Percentiles rank a stretch among this genome's conserved stretches.
Conservation (phyloP, 441 rosid species). For the Dalechampia spathulata region DNA sequence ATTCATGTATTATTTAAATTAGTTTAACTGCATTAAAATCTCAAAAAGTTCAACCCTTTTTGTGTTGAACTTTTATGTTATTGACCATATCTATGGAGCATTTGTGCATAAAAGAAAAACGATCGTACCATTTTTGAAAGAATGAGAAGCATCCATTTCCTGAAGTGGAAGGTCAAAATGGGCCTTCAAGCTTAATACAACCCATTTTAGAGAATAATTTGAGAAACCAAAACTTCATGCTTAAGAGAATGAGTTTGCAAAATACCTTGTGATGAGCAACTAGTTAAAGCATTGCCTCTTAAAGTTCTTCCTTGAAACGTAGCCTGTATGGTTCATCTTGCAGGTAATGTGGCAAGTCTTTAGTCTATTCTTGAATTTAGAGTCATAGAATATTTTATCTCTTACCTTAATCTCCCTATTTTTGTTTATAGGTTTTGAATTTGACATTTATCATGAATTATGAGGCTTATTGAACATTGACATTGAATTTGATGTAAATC, state of each 20-base stretch:
- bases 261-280: slow-evolving; percentile 78
- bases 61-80: slow-evolving; percentile 26
- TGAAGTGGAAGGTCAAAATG: slow-evolving; percentile 50
- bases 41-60: too few relatives aligned
- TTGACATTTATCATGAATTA: too few relatives aligned
- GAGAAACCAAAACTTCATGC: slow-evolving; percentile 70
- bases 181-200: slow-evolving; percentile 60
- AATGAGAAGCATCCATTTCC: slow-evolving; percentile 73
- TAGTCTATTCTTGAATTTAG: too few relatives aligned
- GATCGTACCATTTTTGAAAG: slow-evolving; percentile 82
- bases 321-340: slow-evolving; percentile 99
- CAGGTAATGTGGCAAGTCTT: too few relatives aligned
- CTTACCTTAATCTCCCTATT: too few relatives aligned
- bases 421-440: too few relatives aligned
- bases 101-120: slow-evolving; percentile 78
- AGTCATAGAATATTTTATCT: too few relatives aligned
- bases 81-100: slow-evolving; percentile 90
- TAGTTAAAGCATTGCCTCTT: slow-evolving; percentile 77
- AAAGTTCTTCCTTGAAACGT: slow-evolving; percentile 75
- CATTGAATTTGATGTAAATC: too few relatives aligned
- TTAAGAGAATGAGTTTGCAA: slow-evolving; percentile 79
- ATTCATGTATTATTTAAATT: too few relatives aligned
- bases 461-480: too few relatives aligned
- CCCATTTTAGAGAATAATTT: slow-evolving; percentile 82
- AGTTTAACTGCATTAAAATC: too few relatives aligned